These are phyloP conservation scores for Rhexocercosporidium sp. DNA, from an alignment of 2,329 filamentous ascomycete genomes.

Conservation along the genomic window DNA sequence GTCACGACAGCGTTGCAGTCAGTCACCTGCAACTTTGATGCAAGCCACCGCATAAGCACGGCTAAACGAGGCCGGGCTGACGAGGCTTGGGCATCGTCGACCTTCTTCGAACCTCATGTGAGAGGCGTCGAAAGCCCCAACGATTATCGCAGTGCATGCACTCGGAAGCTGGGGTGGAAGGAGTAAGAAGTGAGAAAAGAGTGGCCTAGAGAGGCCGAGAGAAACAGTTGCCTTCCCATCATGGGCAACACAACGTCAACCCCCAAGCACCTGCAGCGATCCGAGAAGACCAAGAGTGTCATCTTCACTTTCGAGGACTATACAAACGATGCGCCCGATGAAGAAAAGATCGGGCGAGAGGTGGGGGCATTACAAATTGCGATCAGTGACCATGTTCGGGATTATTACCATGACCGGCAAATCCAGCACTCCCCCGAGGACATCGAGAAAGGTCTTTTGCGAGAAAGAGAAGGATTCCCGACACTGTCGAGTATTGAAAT, in stretches of 20 bases:
- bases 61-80: slow-evolving; percentile 1
- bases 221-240: neutral
- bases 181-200: neutral
- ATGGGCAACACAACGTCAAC: slow-evolving; percentile 16
- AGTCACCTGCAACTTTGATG: slow-evolving; percentile 10
- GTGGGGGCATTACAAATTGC: slow-evolving; percentile 3
- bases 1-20: neutral
- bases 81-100: slow-evolving; percentile 5
- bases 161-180: neutral
- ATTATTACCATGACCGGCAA: slow-evolving; percentile 13
- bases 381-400: slow-evolving; percentile 10
- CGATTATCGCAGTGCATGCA: neutral
- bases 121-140: neutral
- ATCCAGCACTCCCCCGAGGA: slow-evolving; percentile 7
- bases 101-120: neutral
- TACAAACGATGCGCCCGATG: slow-evolving; percentile 17
- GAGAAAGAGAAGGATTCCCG: slow-evolving; percentile 11
- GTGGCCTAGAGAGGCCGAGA: neutral
- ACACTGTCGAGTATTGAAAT: slow-evolving; percentile 12
- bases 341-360: slow-evolving; percentile 18
- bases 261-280: slow-evolving; percentile 15
- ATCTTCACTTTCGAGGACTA: slow-evolving; percentile 21
- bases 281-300: slow-evolving; percentile 17
- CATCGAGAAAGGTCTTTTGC: slow-evolving; percentile 9
- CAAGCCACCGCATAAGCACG: slow-evolving; percentile 6